Base-by-base conservation (phyloP, 371 early-diverging fungal species). In the Circinella minor region DNA sequence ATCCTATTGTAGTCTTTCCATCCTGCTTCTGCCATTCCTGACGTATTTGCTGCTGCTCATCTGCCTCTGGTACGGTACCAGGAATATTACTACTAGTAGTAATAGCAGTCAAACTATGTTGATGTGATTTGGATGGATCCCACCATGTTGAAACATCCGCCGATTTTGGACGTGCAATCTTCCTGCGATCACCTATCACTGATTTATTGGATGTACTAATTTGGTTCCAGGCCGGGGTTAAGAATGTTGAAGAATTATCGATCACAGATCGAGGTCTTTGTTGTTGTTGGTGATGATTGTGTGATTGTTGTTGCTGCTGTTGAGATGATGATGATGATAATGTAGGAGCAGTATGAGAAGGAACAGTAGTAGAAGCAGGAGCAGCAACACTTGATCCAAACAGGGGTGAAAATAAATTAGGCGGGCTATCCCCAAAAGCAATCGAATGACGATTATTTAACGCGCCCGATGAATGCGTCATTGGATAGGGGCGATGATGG, bases 111-210 rank as follows among this genome's bases (percentile, higher is more conserved):
- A 11, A 9, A 43, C 43, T 11, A 51, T 13, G 51, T 51, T 51
- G 51, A 37, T 37, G 34, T 55, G 43, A 36, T 37, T 46, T 47
- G 38, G 68, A 74, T 62, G 74, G 71, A 70, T 72, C 74, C 47
- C 74, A 74, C 48, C 76, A 61, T 27, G 75, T 76, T 27, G 76
- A 66, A 8, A 90, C 88, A 54, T 88, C 83, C 1, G 90, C 91
- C 1, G 92, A 90, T 54, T 85, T 86, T 38, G 92, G 92, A 13
- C 90, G 77, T 66, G 63, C 39, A 46, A 57, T 57, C 57, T 20
- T 57, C 57, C 57, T 54, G 20, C 63, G 63, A 63, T 63, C 63
- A n/a, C 55, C 54, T 5, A 46, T 55, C 11, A 37, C 57, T 34
- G 57, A 47, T n/a, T 54, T 48, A 39, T 34, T 34, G 46, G 63